Evolutionary conservation across 306 rosid species (phyloP), one percentile per base, ranked within the genome.

Genomic region (Malus asiatica): DNA sequence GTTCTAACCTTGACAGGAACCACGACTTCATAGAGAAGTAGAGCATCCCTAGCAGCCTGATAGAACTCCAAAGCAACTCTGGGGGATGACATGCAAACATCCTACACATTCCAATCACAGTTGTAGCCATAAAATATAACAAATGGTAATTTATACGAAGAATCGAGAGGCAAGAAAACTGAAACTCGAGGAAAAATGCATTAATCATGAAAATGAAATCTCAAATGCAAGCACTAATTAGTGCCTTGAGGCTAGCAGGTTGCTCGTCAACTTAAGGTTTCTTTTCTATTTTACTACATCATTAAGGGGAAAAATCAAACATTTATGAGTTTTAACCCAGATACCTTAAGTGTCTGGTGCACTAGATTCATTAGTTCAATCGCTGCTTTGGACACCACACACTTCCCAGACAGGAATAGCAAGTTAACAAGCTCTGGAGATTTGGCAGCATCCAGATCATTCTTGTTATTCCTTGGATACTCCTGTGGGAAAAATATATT

Each of bases 61-160:
- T 95, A 95, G 85, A 95, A 90, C 74, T 92, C 97, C 84, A 92
- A 83, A 79, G 98, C 97, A 29, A 95, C 97, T 87, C 91, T 86
- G 48, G 93, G 81, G 79, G 98, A 90, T 76, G 98, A 95, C 84
- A 90, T 71, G 79, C 98, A 95, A 76, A 90, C 89, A 82, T 88
- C 97, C 97, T 95, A 89, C 74, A 87, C 35, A 80, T 46, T 68
- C 46, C 55, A 78, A 76, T 70, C 67, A 78, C 75, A 78, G 74
- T 68, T 48, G 61, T 18, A 23, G 32, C 23, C n/a, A 48, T 27
- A 70, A 25, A 45, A 68, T 68, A 23, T 14, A n/a, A 67, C 32
- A 67, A 4, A 40, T 67, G 42, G 19, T 67, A 67, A 20, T 38
- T 35, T 66, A 40, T 8, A n/a, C 6, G 5, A 46, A 46, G 14